Percentiles rank a stretch among this genome's conserved stretches.
These are phyloP conservation scores for Trypanosoma vivax DNA, from an alignment of 208 protist genomes.

Conservation along the genomic window DNA sequence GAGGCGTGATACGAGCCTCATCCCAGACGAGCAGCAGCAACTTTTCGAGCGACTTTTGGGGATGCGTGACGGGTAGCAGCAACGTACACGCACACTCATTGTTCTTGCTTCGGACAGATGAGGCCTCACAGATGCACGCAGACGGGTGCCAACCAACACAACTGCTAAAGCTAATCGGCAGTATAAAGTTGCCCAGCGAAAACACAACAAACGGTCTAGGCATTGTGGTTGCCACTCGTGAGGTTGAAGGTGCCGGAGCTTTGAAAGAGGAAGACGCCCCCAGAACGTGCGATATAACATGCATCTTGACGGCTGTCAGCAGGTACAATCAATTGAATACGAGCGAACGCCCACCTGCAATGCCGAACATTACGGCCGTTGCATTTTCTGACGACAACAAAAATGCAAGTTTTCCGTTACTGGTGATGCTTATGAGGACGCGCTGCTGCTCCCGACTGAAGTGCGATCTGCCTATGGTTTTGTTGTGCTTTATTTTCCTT, in stretches of 20 bases:
- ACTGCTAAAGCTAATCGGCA: slow-evolving; percentile 1
- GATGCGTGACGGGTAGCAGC: background rate
- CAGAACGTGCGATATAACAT: slow-evolving; percentile 7
- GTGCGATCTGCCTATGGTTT: slow-evolving; percentile 14
- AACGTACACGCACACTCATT: slow-evolving; percentile 2
- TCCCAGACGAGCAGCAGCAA: background rate
- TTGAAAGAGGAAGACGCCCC: background rate
- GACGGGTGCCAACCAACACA: background rate
- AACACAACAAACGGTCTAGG: slow-evolving; percentile 1
- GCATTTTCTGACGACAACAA: slow-evolving; percentile 6
- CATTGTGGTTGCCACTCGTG: slow-evolving; percentile 3
- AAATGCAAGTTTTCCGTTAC: background rate
- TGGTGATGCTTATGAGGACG: background rate
- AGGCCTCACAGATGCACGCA: background rate
- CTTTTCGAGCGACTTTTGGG: background rate
- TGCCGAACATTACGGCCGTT: slow-evolving; percentile 8
- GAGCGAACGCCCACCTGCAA: background rate
- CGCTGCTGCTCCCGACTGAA: slow-evolving; percentile 1
- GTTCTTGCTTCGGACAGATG: background rate
- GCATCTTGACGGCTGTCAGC: slow-evolving; percentile 5
- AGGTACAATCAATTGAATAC: slow-evolving; percentile 2
- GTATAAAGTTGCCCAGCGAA: background rate
- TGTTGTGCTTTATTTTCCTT: slow-evolving; percentile 10
- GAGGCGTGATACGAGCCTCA: background rate
- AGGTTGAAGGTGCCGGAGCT: too few relatives aligned